Evolutionary conservation across 495 filamentous ascomycete species (phyloP).

Genomic region (Zalerion maritima): DNA sequence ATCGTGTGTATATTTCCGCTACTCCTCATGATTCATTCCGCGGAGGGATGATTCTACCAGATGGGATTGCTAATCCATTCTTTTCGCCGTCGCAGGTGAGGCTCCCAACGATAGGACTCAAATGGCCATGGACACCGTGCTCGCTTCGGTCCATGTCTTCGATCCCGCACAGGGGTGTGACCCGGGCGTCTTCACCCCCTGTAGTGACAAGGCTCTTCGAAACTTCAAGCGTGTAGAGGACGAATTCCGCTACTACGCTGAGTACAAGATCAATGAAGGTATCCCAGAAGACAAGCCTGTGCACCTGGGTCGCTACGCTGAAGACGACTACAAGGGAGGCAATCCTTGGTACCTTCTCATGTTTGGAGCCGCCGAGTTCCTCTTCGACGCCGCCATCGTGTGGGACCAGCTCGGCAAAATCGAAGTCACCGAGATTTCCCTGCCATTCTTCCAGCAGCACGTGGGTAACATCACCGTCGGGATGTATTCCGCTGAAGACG

Average conservation of each 20-base stretch:
- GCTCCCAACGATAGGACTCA: no score
- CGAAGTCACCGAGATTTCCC: conserved; percentile 25
- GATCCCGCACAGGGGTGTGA: no score
- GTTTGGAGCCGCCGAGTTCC: conserved; percentile 41
- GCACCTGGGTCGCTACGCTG: conserved; percentile 43
- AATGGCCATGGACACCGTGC: no score
- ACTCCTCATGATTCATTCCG: not conserved
- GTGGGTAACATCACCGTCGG: no score
- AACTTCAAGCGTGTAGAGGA: no score
- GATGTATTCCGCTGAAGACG: conserved; percentile 21
- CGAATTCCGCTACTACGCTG: no score
- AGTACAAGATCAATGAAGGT: conserved; percentile 34
- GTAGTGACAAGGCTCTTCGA: no score
- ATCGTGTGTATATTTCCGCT: not conserved
- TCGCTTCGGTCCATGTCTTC: no score
- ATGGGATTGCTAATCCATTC: no score
- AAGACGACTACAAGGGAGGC: conserved; percentile 39
- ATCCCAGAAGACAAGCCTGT: conserved; percentile 27
- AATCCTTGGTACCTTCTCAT: conserved; percentile 29
- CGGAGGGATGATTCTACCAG: no score
- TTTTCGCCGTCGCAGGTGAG: no score
- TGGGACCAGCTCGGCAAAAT: conserved; percentile 31
- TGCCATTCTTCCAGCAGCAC: conserved; percentile 37
- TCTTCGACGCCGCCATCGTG: conserved; percentile 44
- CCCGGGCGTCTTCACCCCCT: no score